Percentiles rank a stretch among this genome's conserved stretches.
Conservation (phyloP, 805 yeast species). For the Komagataella pseudopastoris region DNA sequence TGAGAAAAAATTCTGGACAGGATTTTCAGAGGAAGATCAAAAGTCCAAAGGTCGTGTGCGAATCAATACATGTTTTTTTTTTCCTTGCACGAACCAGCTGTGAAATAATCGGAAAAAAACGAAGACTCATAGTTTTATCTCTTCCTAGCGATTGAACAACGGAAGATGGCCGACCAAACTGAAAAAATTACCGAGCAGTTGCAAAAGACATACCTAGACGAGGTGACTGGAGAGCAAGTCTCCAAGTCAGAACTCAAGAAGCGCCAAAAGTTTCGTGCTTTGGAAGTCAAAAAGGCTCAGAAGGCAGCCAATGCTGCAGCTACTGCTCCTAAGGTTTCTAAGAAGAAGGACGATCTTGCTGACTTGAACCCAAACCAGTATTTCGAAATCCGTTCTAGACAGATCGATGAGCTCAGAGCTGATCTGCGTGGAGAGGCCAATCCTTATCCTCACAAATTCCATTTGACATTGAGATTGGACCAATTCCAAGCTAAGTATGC, state of each 20-base stretch:
- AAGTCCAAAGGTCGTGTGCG: neutral
- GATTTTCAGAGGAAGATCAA: neutral
- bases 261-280: slow-evolving; percentile 81
- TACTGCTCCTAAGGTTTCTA: slow-evolving; percentile 35
- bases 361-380: slow-evolving; percentile 93
- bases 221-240: slow-evolving; percentile 90
- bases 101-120: neutral
- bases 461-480: slow-evolving; percentile 50
- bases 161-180: slow-evolving; percentile 27
- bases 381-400: slow-evolving; percentile 84
- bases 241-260: slow-evolving; percentile 94
- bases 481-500: slow-evolving; percentile 63
- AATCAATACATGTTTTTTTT: neutral
- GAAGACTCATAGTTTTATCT: neutral
- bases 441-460: slow-evolving; percentile 96
- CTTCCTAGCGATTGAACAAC: neutral
- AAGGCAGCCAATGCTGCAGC: slow-evolving; percentile 62
- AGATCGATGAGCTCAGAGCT: slow-evolving; percentile 67
- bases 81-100: slow-evolving; percentile 1
- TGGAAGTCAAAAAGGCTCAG: slow-evolving; percentile 84
- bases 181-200: slow-evolving; percentile 52
- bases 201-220: slow-evolving; percentile 73
- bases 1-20: neutral
- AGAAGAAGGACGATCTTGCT: slow-evolving; percentile 63
- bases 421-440: slow-evolving; percentile 38